phyloP scores from a whole-genome alignment of 1,139 yeast genomes.

The Candida buenavistaensis region DNA sequence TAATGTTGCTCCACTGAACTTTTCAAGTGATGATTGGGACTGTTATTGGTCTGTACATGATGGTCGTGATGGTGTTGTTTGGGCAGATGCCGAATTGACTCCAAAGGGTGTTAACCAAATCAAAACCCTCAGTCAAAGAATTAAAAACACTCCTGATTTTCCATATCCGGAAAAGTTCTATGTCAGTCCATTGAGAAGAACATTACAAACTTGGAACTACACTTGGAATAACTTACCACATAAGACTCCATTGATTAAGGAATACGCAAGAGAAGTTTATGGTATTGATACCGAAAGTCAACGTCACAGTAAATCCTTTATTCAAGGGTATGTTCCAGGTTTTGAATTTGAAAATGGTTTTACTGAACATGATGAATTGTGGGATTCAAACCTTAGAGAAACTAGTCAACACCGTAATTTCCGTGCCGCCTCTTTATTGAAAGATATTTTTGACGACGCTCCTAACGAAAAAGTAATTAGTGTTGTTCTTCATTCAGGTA shows the following conservation, averaged over 20 bases:
- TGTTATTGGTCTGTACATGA: constrained; percentile 32
- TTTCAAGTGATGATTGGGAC: constrained; percentile 26
- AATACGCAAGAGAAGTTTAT: constrained; percentile 36
- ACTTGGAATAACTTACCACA: constrained; percentile 24
- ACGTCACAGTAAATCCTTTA: constrained; percentile 30
- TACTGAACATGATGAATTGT: constrained; percentile 26
- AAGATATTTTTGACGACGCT: constrained; percentile 26
- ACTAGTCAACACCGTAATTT: constrained; percentile 17
- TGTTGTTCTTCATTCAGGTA: constrained; percentile 36
- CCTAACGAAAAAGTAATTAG: constrained; percentile 30
- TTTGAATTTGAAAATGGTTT: constrained; percentile 31
- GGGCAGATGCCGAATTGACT: constrained; percentile 42
- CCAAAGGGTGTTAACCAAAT: constrained; percentile 25
- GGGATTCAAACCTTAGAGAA: constrained; percentile 19
- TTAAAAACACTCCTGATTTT: constrained; percentile 17
- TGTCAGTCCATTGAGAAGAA: constrained; percentile 37
- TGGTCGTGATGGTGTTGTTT: constrained; percentile 31
- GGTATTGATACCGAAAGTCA: constrained; percentile 39
- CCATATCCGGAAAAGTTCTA: constrained; percentile 32
- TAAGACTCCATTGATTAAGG: constrained; percentile 29
- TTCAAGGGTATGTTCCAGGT: constrained; percentile 22
- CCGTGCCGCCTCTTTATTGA: constrained; percentile 30
- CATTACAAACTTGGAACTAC: constrained; percentile 32
- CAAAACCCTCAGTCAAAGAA: constrained; percentile 17
- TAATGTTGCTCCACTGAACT: constrained; percentile 26